Percentiles rank a stretch among this genome's conserved stretches.
These are phyloP conservation scores for Komagataea norvegica DNA, from an alignment of 1,139 yeast genomes.

Conservation along the genomic window DNA sequence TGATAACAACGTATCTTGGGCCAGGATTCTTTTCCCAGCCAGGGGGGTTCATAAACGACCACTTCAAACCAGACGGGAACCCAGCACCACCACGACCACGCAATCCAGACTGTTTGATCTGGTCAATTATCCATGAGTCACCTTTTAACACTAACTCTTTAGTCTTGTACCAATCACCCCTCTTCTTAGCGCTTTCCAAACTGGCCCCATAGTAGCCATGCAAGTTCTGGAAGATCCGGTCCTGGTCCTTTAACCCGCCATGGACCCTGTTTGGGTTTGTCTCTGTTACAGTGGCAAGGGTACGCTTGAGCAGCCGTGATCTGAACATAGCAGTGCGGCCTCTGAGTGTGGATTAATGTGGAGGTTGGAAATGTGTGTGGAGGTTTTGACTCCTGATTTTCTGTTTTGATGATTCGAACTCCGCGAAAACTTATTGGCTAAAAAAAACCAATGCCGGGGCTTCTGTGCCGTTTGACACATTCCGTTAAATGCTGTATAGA, in stretches of 20 bases:
- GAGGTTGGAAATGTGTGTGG: too few species aligned
- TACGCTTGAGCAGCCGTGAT: conserved; percentile 10
- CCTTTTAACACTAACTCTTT: conserved; percentile 80
- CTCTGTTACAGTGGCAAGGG: conserved; percentile 31
- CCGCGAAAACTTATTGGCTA: too few species aligned
- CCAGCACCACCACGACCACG: conserved; percentile 96
- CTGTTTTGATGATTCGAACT: too few species aligned
- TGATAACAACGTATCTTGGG: conserved; percentile 80
- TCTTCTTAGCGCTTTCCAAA: conserved; percentile 64
- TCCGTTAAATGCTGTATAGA: too few species aligned
- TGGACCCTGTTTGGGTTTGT: conserved; percentile 52
- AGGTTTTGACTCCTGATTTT: too few species aligned
- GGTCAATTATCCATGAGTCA: conserved; percentile 83
- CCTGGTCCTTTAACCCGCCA: conserved; percentile 77
- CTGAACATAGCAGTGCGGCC: conserved; percentile 8
- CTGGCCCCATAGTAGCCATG: conserved; percentile 73
- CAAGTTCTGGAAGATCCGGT: conserved; percentile 80
- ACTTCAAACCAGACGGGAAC: conserved; percentile 83
- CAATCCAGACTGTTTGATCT: conserved; percentile 76
- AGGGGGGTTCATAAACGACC: conserved; percentile 94
- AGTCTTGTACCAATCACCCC: conserved; percentile 91
- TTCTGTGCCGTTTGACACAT: too few species aligned
- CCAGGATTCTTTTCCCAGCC: conserved; percentile 88
- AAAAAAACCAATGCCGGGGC: too few species aligned
- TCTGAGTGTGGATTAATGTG: background rate